phyloP scores from a whole-genome alignment of 352 stramenopile species.

The Globisporangium echinulatum region DNA sequence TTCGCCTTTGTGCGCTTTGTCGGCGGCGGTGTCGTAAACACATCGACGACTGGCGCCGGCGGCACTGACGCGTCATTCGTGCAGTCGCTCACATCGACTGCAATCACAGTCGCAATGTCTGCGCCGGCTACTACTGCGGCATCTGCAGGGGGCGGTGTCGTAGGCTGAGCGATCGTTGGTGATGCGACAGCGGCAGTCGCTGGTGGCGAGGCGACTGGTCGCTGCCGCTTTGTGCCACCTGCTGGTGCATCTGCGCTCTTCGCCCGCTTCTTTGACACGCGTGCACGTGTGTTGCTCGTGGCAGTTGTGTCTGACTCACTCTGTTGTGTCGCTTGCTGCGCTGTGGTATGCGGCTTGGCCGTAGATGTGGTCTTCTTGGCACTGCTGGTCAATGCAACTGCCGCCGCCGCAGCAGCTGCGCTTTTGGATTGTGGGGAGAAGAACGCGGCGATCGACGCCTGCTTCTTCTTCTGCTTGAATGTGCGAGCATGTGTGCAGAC shows the following conservation, averaged over 20 bases:
- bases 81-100: neutral
- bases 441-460: conserved; percentile 72
- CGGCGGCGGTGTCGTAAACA: conserved; percentile 15
- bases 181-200: neutral
- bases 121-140: neutral
- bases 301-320: conserved; percentile 6
- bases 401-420: conserved; percentile 3
- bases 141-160: neutral
- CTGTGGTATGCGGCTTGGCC: neutral
- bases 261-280: conserved; percentile 14
- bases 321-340: neutral
- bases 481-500: neutral
- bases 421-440: conserved; percentile 55
- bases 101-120: neutral
- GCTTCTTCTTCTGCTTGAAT: conserved; percentile 45
- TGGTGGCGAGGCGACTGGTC: neutral
- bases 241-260: neutral
- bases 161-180: neutral
- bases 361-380: conserved; percentile 1
- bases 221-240: conserved; percentile 7
- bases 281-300: neutral
- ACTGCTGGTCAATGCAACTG: no score
- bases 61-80: neutral
- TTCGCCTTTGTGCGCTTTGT: conserved; percentile 6
- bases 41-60: conserved; percentile 2